These are phyloP conservation scores for Bipolaris zeicola DNA, from an alignment of 2,329 filamentous ascomycete species.

Conservation along the genomic window DNA sequence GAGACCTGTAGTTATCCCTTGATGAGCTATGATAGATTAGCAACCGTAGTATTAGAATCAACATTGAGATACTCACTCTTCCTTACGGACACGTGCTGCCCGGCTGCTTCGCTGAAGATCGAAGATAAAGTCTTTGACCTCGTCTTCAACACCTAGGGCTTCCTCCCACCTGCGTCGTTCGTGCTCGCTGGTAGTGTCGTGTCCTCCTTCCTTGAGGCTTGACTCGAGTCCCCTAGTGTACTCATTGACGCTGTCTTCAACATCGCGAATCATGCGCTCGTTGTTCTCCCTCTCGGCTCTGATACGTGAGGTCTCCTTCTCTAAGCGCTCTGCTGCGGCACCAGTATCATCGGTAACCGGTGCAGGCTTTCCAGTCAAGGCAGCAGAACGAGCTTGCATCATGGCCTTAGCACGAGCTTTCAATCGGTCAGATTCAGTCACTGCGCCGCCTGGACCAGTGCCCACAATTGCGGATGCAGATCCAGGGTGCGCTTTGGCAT, in stretches of 20 bases:
- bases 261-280: constrained; percentile 94
- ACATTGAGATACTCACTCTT: constrained; percentile 56
- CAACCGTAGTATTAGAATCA: not conserved
- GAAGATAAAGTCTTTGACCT: constrained; percentile 97
- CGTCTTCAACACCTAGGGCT: constrained; percentile 92
- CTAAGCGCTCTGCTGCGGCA: constrained; percentile 81
- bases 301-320: constrained; percentile 83
- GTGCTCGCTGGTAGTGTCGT: constrained; percentile 80
- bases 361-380: constrained; percentile 82
- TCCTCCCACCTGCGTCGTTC: constrained; percentile 96
- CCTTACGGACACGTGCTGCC: constrained; percentile 69
- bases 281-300: constrained; percentile 89
- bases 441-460: constrained; percentile 84
- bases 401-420: constrained; percentile 96
- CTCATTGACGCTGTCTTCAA: constrained; percentile 92
- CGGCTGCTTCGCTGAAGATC: constrained; percentile 88
- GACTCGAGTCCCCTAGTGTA: constrained; percentile 86
- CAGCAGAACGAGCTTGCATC: constrained; percentile 97
- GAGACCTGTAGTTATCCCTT: constrained; percentile 46
- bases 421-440: constrained; percentile 92
- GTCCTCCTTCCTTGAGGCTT: constrained; percentile 78
- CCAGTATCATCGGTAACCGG: constrained; percentile 72
- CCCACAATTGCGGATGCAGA: constrained; percentile 83
- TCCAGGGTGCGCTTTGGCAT: constrained; percentile 88
- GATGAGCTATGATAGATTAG: constrained; percentile 30